A percentile compares a stretch with the other conserved stretches of the same genome.
Conservation (phyloP, 352 stramenopile species). For the Phytophthora multivora region DNA sequence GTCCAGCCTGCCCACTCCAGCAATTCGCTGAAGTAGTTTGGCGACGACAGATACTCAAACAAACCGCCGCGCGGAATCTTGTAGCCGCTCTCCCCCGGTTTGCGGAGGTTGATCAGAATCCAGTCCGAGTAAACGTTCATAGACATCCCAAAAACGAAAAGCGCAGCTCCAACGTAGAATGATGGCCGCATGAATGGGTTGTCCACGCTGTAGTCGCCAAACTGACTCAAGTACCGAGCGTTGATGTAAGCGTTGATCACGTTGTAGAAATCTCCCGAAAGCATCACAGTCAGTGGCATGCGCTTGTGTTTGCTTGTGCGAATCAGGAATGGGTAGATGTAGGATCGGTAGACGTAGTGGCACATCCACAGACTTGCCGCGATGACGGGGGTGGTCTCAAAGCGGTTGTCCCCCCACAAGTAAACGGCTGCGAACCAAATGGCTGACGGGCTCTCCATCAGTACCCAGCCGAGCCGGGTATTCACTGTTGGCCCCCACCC, state of each 20-base stretch:
- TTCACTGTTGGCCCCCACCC: conserved; percentile 65
- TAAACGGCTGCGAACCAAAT: conserved; percentile 63
- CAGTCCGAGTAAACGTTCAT: conserved; percentile 79
- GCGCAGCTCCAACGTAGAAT: conserved; percentile 55
- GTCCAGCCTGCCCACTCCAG: conserved; percentile 77
- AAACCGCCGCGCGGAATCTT: conserved; percentile 61
- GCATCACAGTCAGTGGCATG: conserved; percentile 67
- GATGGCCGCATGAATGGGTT: conserved; percentile 36
- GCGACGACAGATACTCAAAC: conserved; percentile 75
- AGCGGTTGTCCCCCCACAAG: conserved; percentile 44
- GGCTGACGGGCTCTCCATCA: conserved; percentile 78
- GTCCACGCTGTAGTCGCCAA: conserved; percentile 56
- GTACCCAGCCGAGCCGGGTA: conserved; percentile 64
- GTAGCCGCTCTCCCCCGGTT: conserved; percentile 60
- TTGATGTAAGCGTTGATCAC: conserved; percentile 78
- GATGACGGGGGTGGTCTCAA: conserved; percentile 46
- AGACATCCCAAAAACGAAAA: conserved; percentile 58
- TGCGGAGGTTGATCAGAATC: conserved; percentile 68
- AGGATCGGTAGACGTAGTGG: conserved; percentile 75
- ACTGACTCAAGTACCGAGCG: conserved; percentile 64
- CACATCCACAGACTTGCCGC: conserved; percentile 58
- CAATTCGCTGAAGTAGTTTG: conserved; percentile 81
- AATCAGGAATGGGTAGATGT: conserved; percentile 78
- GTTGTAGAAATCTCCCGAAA: conserved; percentile 67
- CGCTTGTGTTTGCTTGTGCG: conserved; percentile 48